These are phyloP conservation scores for Cavenderia fasciculata DNA, from an alignment of 78 protist genomes.

Conservation along the genomic window DNA sequence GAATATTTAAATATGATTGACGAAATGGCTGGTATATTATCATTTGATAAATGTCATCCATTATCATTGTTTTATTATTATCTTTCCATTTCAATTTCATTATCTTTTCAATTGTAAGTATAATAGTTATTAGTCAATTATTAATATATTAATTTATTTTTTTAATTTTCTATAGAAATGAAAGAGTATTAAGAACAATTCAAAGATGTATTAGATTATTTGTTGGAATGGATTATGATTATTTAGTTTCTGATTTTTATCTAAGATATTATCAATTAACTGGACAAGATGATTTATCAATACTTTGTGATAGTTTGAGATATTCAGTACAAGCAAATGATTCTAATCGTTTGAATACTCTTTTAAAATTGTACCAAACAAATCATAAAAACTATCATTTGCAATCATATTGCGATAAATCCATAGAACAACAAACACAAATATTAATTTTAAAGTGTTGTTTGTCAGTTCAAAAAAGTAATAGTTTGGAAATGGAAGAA, in stretches of 20 bases:
- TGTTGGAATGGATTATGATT: background rate
- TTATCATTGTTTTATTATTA: constrained; percentile 25
- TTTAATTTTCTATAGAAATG: background rate
- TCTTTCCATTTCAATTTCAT: constrained; percentile 6
- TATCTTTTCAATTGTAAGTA: background rate
- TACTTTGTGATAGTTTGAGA: background rate
- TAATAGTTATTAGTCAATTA: background rate
- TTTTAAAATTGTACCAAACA: background rate
- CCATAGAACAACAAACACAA: background rate
- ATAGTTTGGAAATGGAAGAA: constrained; percentile 7
- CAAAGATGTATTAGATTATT: constrained; percentile 18
- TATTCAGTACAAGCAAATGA: background rate
- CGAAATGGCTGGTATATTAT: constrained; percentile 61
- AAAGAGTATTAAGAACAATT: background rate
- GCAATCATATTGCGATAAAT: background rate
- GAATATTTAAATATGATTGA: background rate
- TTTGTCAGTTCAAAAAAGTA: background rate
- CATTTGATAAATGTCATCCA: background rate
- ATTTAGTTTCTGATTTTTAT: background rate
- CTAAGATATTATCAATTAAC: background rate
- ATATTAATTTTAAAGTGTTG: background rate
- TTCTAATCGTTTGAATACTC: background rate
- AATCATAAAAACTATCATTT: constrained; percentile 10
- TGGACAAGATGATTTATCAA: background rate
- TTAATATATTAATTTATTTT: background rate